Evolutionary conservation across 495 filamentous ascomycete species (phyloP), one percentile per base, ranked within the genome.

Genomic region (Aspergillus leporis): DNA sequence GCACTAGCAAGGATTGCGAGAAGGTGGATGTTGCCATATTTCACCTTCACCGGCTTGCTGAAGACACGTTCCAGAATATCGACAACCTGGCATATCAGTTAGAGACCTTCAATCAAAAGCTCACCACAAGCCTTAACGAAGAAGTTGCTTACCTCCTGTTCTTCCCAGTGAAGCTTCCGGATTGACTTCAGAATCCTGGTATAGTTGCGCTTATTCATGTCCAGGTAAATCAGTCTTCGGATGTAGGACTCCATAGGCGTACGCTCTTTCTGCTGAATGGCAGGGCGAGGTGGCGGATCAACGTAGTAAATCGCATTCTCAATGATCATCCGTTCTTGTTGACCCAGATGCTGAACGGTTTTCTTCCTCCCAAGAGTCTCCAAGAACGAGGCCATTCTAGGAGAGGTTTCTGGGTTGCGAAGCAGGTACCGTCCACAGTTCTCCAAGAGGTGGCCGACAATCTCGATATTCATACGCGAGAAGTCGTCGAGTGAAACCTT

Each of bases 251-350:
- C 93, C 68, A 92, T 89, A 4, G 95, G 91, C 0, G 91, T 95
- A 51, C 93, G 85, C 72, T 99, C 93, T 70, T 98, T 98, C 69
- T 97, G 93, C 70, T 91, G 86, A 59, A 98, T 97, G 0, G 94
- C 94, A 45, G 93, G 89, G 56, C 95, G 85, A 67, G 94, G 87
- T 0, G 94, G 94, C 8, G 94, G 94, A 66, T 97, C 92, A 52
- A 99, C 94, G 68, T 96, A 98, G 71, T 99, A 99, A 59, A 97
- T 86, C 18, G 94, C 94, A 70, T 99, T 99, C 69, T 99, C 94
- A 62, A 99, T 93, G 14, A 97, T 85, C 90, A 99, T 97, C 54
- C 92, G 87, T 72, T 99, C 94, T 66, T 96, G 92, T 64, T 96
- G 93, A 23, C 91, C 95, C 51, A 98, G 82, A 69, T 97, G 91